Conservation (phyloP, 495 filamentous ascomycete species). For the Podospora tetraspora region DNA sequence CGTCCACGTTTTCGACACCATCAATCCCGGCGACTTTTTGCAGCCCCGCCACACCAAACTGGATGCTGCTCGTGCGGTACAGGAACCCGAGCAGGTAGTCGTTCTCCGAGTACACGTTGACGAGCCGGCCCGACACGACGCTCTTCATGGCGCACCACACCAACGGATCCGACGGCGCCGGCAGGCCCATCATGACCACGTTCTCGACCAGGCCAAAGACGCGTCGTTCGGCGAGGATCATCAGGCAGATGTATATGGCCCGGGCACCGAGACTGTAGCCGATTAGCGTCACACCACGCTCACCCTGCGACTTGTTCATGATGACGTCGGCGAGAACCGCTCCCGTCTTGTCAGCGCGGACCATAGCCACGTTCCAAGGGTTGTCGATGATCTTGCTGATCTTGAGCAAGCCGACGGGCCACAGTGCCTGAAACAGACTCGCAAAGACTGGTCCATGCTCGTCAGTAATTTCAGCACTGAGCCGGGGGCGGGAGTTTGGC, state of each 20-base stretch:
- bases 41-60: slow-evolving; percentile 54
- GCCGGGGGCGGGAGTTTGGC: slow-evolving; percentile 14
- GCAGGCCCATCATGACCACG: slow-evolving; percentile 76
- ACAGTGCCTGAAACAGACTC: slow-evolving; percentile 60
- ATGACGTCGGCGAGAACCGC: slow-evolving; percentile 79
- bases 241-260: slow-evolving; percentile 78
- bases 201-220: slow-evolving; percentile 86
- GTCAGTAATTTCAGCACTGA: slow-evolving; percentile 34
- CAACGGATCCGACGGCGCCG: slow-evolving; percentile 56
- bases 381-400: slow-evolving; percentile 80
- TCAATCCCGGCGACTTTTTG: slow-evolving; percentile 48
- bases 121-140: slow-evolving; percentile 50
- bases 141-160: slow-evolving; percentile 52
- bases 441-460: slow-evolving; percentile 56
- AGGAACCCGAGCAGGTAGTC: slow-evolving; percentile 59
- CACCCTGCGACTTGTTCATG: slow-evolving; percentile 81
- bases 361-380: slow-evolving; percentile 78
- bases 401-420: slow-evolving; percentile 75
- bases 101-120: slow-evolving; percentile 56
- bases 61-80: slow-evolving; percentile 48
- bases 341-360: slow-evolving; percentile 82
- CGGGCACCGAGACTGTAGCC: slow-evolving; percentile 91
- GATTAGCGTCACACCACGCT: slow-evolving; percentile 79
- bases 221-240: slow-evolving; percentile 64
- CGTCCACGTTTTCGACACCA: slow-evolving; percentile 54